Evolutionary conservation across 257 asterid genomes (phyloP).

Genomic region (Cynanchum wilfordii): DNA sequence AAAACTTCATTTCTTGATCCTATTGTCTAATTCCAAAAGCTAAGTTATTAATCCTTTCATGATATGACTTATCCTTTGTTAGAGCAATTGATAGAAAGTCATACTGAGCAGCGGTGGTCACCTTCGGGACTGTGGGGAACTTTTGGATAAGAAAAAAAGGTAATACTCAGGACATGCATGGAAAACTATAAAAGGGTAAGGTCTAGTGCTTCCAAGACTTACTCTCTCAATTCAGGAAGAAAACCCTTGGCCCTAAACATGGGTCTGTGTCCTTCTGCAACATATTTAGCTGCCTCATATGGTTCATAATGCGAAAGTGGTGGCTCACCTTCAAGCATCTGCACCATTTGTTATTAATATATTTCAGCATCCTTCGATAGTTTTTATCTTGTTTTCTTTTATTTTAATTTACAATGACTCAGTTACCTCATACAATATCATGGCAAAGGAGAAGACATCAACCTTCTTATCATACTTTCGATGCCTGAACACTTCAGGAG

Average conservation of each 20-base stretch:
- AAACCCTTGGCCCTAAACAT: conserved; percentile 58
- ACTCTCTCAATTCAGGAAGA: conserved; percentile 75
- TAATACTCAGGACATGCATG: background rate
- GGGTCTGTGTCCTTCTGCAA: conserved; percentile 94
- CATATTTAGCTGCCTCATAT: conserved; percentile 81
- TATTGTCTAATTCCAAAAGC: background rate
- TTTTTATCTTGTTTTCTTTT: background rate
- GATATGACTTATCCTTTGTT: background rate
- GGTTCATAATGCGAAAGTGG: conserved; percentile 81
- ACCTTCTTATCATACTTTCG: conserved; percentile 94
- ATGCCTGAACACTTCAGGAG: conserved; percentile 99
- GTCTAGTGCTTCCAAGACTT: conserved; percentile 27
- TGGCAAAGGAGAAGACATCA: conserved; percentile 94
- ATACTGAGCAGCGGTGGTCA: background rate
- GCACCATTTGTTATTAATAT: conserved; percentile 24
- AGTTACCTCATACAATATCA: conserved; percentile 90
- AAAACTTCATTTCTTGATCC: conserved; percentile 2
- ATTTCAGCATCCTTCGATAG: background rate
- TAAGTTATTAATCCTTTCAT: background rate
- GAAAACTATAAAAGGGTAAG: background rate
- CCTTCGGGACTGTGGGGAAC: background rate
- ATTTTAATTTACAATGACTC: background rate
- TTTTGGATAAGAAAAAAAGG: background rate
- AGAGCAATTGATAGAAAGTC: background rate
- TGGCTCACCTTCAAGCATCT: conserved; percentile 99